A percentile compares a stretch with the other conserved stretches of the same genome.
Conservation (phyloP, 176 grass and related monocot species). For the Oryza rufipogon region DNA sequence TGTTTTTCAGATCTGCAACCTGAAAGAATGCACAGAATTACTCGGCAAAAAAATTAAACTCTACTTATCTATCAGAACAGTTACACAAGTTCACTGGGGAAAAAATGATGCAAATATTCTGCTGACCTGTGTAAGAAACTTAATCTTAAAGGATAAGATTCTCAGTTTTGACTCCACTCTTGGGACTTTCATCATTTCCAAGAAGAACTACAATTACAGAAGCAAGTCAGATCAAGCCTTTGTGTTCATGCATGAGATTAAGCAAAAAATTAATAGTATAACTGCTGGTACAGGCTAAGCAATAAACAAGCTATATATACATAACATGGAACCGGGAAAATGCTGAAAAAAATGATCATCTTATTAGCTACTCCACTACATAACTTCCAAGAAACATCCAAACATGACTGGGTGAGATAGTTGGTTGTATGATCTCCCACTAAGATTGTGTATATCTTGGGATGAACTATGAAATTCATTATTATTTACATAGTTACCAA, state of each 20-base stretch:
- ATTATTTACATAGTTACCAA: not conserved
- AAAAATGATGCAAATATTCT: constrained; percentile 23
- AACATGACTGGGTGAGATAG: not conserved
- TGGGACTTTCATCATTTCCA: constrained; percentile 99
- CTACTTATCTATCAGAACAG: too few relatives aligned
- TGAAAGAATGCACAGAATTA: constrained; percentile 47
- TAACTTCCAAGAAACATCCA: constrained; percentile 23
- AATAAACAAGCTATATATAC: constrained; percentile 11
- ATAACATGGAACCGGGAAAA: constrained; percentile 3
- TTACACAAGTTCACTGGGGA: too few relatives aligned
- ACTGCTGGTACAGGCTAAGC: constrained; percentile 1
- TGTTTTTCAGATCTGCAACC: constrained; percentile 82
- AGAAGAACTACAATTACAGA: constrained; percentile 66
- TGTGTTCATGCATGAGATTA: constrained; percentile 24
- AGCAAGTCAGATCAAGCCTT: constrained; percentile 35
- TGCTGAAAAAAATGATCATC: constrained; percentile 4
- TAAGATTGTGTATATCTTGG: constrained; percentile 4
- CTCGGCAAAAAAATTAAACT: not conserved
- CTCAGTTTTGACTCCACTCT: constrained; percentile 85
- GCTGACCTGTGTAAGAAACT: constrained; percentile 78
- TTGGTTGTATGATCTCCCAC: not conserved
- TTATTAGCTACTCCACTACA: constrained; percentile 8
- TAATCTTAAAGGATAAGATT: constrained; percentile 90
- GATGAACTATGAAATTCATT: constrained; percentile 7
- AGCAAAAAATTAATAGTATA: not conserved